Base-by-base conservation (phyloP, 306 rosid genomes). In the Trichosanthes truncata region DNA sequence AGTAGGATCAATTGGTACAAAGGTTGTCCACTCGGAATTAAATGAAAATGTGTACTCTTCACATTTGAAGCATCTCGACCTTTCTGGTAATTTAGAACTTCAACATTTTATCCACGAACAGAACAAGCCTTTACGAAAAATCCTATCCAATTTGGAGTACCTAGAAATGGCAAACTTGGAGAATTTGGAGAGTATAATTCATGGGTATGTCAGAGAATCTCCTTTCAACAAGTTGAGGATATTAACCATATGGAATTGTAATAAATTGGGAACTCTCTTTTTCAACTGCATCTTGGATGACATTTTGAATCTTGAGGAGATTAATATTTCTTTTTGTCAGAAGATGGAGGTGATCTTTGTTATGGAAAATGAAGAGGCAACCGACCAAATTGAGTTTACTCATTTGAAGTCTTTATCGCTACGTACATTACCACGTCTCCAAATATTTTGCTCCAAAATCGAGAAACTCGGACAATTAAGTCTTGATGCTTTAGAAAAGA, bases 211-310 rank as follows among this genome's bases (percentile, higher is more conserved):
- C 6, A 15, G 10, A 13, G 40, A 61, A 29, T 6, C 40, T 29
- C 4, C n/a, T 5, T 29, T 61, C 4, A 5, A 14, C n/a, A 61
- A 61, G 10, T 61, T 61, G 68, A 61, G 20, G 4, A 2, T 0
- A 0, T 38, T 61, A 29, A 13, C 2, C 0, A 10, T 61, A 13
- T 0, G 0, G 0, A 0, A 5, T 5, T 13, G 68, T 31, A 14
- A 29, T 26, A 12, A 31, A 61, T 61, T 61, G n/a, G 0, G 6
- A 29, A 29, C 1, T 5, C 40, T 61, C 4, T 61, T 61, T 61
- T 61, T 4, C 10, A 61, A 61, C 40, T 29, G 21, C 41, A 29
- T 0, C 4, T 12, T 61, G 40, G 40, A 61, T 26, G 67, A 61
- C 38, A 2, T 61, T 61, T 13, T 61, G 67, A 61, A 13, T 61